phyloP scores from a whole-genome alignment of 2,329 filamentous ascomycete genomes.

The Pseudogymnoascus sp. region DNA sequence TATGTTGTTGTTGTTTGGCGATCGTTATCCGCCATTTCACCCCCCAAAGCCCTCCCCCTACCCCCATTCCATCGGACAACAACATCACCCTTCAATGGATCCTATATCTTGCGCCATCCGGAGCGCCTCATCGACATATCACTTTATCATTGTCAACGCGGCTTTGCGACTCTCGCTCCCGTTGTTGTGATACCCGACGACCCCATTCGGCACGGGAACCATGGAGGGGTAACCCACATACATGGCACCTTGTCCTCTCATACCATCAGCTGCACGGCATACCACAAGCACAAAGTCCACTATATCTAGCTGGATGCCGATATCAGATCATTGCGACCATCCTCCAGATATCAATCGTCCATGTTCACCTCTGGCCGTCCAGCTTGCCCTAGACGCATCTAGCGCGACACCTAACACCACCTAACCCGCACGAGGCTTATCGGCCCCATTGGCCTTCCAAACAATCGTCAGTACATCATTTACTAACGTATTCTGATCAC shows the following conservation, averaged over 20 bases:
- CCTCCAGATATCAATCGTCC: not conserved
- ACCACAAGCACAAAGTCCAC: not conserved
- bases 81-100: not conserved
- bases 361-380: not conserved
- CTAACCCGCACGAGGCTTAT: constrained; percentile 4
- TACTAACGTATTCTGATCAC: constrained; percentile 5
- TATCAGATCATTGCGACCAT: not conserved
- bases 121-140: not conserved
- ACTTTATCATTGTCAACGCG: not conserved
- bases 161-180: constrained; percentile 1
- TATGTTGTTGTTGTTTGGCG: constrained; percentile 16
- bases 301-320: not conserved
- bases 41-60: constrained; percentile 5
- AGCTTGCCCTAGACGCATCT: constrained; percentile 5
- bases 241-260: not conserved
- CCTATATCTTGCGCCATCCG: not conserved
- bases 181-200: not conserved
- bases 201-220: constrained; percentile 7
- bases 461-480: constrained; percentile 4
- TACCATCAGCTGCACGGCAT: constrained; percentile 2
- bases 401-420: constrained; percentile 5
- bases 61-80: not conserved
- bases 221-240: constrained; percentile 4
- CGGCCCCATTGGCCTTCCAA: constrained; percentile 1
- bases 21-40: constrained; percentile 23